Percentiles rank a stretch among this genome's conserved stretches.
phyloP scores from a whole-genome alignment of 2,329 filamentous ascomycete genomes.

The Aspergillus sergii region DNA sequence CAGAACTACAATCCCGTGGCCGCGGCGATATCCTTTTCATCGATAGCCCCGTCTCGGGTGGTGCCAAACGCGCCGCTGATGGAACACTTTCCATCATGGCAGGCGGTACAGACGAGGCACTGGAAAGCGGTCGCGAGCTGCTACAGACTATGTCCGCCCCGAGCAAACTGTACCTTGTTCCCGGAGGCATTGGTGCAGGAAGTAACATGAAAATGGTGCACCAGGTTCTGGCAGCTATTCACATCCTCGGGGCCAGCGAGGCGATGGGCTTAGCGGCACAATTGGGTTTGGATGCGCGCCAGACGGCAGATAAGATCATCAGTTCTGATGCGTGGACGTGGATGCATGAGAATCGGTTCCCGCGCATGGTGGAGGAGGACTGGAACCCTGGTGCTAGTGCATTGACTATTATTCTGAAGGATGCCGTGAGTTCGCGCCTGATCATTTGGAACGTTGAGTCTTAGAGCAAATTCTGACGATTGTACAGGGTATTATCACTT shows the following conservation, averaged over 20 bases:
- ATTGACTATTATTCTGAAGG: constrained; percentile 63
- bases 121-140: constrained; percentile 60
- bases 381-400: constrained; percentile 61
- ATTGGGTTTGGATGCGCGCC: constrained; percentile 55
- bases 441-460: not conserved
- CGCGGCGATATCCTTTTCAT: constrained; percentile 68
- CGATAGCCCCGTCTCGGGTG: constrained; percentile 73
- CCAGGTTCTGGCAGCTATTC: constrained; percentile 64
- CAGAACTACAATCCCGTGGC: constrained; percentile 57
- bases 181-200: constrained; percentile 62
- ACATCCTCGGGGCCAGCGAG: constrained; percentile 64
- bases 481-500: constrained; percentile 64
- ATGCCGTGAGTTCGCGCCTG: constrained; percentile 39
- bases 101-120: constrained; percentile 58
- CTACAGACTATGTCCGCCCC: constrained; percentile 63
- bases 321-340: constrained; percentile 58
- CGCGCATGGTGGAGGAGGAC: constrained; percentile 56
- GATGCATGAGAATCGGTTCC: constrained; percentile 64
- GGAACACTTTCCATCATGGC: constrained; percentile 78
- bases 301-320: constrained; percentile 49
- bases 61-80: constrained; percentile 67
- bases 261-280: constrained; percentile 62
- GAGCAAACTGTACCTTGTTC: constrained; percentile 64
- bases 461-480: not conserved
- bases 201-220: constrained; percentile 67